These are phyloP conservation scores for Venturia aucupariae DNA, from an alignment of 2,329 filamentous ascomycete species.

Conservation along the genomic window DNA sequence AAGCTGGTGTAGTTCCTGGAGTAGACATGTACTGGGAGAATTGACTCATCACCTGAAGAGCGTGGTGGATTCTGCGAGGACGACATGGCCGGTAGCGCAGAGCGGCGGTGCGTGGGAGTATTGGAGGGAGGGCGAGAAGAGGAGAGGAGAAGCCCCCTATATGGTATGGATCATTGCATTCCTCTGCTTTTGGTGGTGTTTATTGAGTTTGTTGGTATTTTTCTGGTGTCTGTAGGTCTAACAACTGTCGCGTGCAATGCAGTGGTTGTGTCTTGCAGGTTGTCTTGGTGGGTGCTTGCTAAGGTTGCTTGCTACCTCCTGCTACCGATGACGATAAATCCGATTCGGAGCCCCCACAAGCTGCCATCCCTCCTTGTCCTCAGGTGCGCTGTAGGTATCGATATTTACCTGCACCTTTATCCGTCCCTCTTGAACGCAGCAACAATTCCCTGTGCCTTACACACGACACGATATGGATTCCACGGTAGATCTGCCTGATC, in stretches of 20 bases:
- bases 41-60: slow-evolving; percentile 6
- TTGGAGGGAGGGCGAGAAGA: background rate
- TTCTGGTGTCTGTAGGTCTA: background rate
- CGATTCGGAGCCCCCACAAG: too few species aligned
- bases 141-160: background rate
- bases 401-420: too few species aligned
- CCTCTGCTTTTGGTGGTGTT: background rate
- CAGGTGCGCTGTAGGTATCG: too few species aligned
- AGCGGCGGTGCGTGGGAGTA: background rate
- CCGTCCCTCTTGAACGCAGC: too few species aligned
- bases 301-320: too few species aligned
- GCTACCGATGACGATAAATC: background rate
- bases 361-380: too few species aligned
- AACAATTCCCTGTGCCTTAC: background rate
- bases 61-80: background rate
- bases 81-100: background rate
- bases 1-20: background rate
- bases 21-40: slow-evolving; percentile 10
- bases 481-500: slow-evolving; percentile 78
- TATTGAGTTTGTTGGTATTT: background rate
- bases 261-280: background rate
- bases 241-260: background rate
- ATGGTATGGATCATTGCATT: background rate
- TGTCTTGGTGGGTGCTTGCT: background rate
- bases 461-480: slow-evolving; percentile 60